Evolutionary conservation across 768 basidiomycete genomes (phyloP), one percentile per base, ranked within the genome.

Genomic region (Agrocybe pediades): DNA sequence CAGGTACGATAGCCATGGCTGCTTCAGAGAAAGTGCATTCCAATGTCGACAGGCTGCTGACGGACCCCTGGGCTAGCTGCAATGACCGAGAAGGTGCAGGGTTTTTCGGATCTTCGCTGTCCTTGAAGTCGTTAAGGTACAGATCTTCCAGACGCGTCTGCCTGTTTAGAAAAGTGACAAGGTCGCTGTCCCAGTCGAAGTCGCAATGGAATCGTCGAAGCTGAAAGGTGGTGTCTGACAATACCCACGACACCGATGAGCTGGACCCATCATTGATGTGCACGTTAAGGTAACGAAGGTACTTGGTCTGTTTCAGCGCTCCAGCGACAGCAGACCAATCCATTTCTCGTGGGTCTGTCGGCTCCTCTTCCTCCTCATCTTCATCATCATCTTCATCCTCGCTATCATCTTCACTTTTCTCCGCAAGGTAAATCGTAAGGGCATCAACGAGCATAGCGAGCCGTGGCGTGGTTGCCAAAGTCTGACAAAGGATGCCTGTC

Each of bases 21-120:
- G 85, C 87, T 66, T 85, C 85, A 16, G 80, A 70, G 65, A 87
- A 87, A 1, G 86, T 86, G 66, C 87, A 88, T 67, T 87, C 84
- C 39, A 88, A 65, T 21, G 70, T 77, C 5, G 79, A 71, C 20
- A 88, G 69, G 43, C 70, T 69, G 29, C 82, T 80, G 21, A 88
- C 74, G 29, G 75, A 61, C 30, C 64, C 45, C 57, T 64, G 41
- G 64, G 65, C 53, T 52, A 73, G 65, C 41, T 56, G 54, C 16
- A 56, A 55, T 30, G 62, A 39, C 51, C 19, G 62, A 58, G 64
- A 6, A 19, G 46, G 44, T 15, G 71, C 59, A n/a, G 64, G 23
- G 43, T 67, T 55, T 49, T 58, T 58, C 36, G 63, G 26, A 27
- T 42, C 57, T 21, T 55, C 53, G 26, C 51, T 20, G 19, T 74